Base-by-base conservation (phyloP, 106 monocot species). In the Gastrodia elata region DNA sequence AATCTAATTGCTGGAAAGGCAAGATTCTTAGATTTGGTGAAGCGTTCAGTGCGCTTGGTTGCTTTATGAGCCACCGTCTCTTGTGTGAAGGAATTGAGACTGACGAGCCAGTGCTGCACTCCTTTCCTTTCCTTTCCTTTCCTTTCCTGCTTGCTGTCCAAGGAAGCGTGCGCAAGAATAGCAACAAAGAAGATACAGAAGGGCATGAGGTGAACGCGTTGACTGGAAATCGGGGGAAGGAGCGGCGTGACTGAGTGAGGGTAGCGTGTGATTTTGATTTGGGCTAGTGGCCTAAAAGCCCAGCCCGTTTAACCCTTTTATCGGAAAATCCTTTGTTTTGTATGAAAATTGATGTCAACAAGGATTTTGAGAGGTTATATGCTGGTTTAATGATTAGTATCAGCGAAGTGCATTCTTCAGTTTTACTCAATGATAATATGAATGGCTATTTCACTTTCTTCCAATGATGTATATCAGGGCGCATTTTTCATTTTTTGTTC, bases 1-100 rank as follows among this genome's bases (percentile, higher is more conserved):
- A 40, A 69, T 9, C 69, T 69, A 69, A 69, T 40, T 4, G 69
- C 39, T 40, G 69, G 69, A 40, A 69, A 67, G 41, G 40, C 40
- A 25, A 69, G 40, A 69, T 69, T 40, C 69, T 26, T 20, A 14
- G 67, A 67, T 37, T 67, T n/a, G 36, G 37, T 36, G 67, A 20
- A 37, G 67, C 8, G 67, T 67, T 67, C 38, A 37, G 25, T 69
- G 69, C 16, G 69, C 69, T 40, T 0, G 24, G 10, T 40, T 41
- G 25, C 40, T 69, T 69, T 25, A 9, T 41, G 41, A 41, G 40
- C 26, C 69, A 27, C 69, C 35, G 9, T 32, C 38, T 38, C n/a
- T 38, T 24, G 11, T n/a, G 38, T 38, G 38, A 38, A 15, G 64
- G 15, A 68, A 20, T 36, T 37, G 68, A 68, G 38, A 64, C 56